phyloP scores from a whole-genome alignment of 225 moss, liverwort and hornwort species.

The Bryum argenteum region DNA sequence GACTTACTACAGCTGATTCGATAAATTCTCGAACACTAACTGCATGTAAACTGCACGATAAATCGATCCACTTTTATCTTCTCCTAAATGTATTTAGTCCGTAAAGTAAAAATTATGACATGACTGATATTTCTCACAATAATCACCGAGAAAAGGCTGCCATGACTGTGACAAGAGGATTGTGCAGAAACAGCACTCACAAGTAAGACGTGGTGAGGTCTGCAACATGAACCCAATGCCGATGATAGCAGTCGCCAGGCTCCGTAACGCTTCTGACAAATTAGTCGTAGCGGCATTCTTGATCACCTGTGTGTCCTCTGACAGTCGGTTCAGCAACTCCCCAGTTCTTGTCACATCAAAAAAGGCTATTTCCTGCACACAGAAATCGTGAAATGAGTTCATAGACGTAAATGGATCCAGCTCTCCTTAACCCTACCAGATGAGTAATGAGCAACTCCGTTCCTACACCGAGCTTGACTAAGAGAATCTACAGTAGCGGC shows the following conservation, averaged over 20 bases:
- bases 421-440: neutral
- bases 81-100: neutral
- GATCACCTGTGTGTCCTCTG: slow-evolving; percentile 93
- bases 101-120: neutral
- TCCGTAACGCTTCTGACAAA: slow-evolving; percentile 89
- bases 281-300: slow-evolving; percentile 96
- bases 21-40: neutral
- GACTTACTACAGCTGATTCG: too few species aligned
- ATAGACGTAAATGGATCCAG: neutral
- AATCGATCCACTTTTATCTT: neutral
- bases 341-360: slow-evolving; percentile 95
- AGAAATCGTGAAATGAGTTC: neutral
- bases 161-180: slow-evolving; percentile 24
- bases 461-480: slow-evolving; percentile 1
- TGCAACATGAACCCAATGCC: slow-evolving; percentile 95
- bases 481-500: neutral
- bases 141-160: slow-evolving; percentile 1
- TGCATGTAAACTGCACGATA: neutral
- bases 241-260: slow-evolving; percentile 85
- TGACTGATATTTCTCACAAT: neutral
- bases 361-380: slow-evolving; percentile 88
- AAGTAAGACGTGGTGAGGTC: slow-evolving; percentile 79
- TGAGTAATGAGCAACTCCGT: neutral
- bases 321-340: slow-evolving; percentile 89
- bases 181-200: slow-evolving; percentile 52